Evolutionary conservation across 1,139 yeast species (phyloP).

Genomic region (Suhomyces bribrorum): DNA sequence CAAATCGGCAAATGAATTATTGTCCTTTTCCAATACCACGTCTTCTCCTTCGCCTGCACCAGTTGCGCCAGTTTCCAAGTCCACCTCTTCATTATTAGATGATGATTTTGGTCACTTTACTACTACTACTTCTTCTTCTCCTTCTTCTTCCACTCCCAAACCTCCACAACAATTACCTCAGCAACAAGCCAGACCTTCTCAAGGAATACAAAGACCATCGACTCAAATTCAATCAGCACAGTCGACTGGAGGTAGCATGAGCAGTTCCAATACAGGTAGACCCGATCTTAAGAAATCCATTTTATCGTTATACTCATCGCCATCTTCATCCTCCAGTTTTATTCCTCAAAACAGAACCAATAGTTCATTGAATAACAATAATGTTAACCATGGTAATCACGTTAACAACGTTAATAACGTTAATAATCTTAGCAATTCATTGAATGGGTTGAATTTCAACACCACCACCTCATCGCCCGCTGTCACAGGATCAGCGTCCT

Average conservation of each 20-base stretch:
- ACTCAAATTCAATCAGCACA: constrained; percentile 29
- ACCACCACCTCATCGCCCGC: constrained; percentile 2
- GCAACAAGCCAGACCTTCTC: constrained; percentile 1
- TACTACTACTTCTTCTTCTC: constrained; percentile 22
- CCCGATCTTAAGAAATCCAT: constrained; percentile 87
- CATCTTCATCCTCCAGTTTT: constrained; percentile 46
- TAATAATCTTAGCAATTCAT: constrained; percentile 33
- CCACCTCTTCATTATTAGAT: constrained; percentile 21
- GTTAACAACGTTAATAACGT: constrained; percentile 5
- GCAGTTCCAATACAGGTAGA: constrained; percentile 26
- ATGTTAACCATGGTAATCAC: constrained; percentile 9
- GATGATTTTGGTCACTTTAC: constrained; percentile 48
- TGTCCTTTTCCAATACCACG: constrained; percentile 2
- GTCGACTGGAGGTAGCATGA: constrained; percentile 37
- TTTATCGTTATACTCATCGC: constrained; percentile 81
- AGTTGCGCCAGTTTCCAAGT: constrained; percentile 1
- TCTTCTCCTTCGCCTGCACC: neutral
- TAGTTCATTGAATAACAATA: too few relatives aligned
- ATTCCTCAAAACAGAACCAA: constrained; percentile 18
- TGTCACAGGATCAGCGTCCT: constrained; percentile 1
- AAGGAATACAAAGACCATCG: neutral
- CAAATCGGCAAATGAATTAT: constrained; percentile 6
- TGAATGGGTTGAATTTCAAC: constrained; percentile 37
- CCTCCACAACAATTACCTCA: constrained; percentile 8
- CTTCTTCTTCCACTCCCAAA: constrained; percentile 12